phyloP scores from a whole-genome alignment of 176 grass and related monocot species.

The Avena sativa region DNA sequence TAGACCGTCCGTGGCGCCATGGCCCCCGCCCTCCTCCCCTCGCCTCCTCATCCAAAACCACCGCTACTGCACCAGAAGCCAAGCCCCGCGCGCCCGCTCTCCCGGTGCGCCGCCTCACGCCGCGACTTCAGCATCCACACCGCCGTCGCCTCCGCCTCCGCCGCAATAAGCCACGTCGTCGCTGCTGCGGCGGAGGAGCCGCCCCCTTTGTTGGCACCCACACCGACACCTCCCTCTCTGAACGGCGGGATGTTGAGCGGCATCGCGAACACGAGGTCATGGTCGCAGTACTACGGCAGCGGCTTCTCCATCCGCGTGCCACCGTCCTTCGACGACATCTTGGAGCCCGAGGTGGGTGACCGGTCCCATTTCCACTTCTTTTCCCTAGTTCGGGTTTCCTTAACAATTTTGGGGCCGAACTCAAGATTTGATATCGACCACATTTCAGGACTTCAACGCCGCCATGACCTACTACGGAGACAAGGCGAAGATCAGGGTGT shows the following conservation, averaged over 20 bases:
- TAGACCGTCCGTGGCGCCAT: constrained; percentile 52
- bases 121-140: constrained; percentile 59
- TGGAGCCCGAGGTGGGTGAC: constrained; percentile 89
- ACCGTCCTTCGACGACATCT: constrained; percentile 87
- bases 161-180: constrained; percentile 11
- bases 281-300: constrained; percentile 85
- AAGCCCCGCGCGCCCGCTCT: neutral
- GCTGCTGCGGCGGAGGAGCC: constrained; percentile 43
- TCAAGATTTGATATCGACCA: neutral
- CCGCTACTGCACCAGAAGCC: constrained; percentile 25
- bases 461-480: constrained; percentile 90
- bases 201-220: constrained; percentile 14
- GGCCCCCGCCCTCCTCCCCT: constrained; percentile 59
- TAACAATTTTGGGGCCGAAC: neutral
- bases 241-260: constrained; percentile 46
- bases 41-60: constrained; percentile 38
- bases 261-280: constrained; percentile 88
- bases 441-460: constrained; percentile 67
- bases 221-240: neutral
- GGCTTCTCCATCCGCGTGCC: constrained; percentile 94
- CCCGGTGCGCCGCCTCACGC: constrained; percentile 49
- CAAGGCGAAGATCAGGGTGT: constrained; percentile 75
- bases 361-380: neutral
- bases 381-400: neutral
- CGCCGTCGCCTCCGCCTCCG: constrained; percentile 43